phyloP scores from a whole-genome alignment of 2,329 filamentous ascomycete genomes.

The Thielaviopsis punctulata region DNA sequence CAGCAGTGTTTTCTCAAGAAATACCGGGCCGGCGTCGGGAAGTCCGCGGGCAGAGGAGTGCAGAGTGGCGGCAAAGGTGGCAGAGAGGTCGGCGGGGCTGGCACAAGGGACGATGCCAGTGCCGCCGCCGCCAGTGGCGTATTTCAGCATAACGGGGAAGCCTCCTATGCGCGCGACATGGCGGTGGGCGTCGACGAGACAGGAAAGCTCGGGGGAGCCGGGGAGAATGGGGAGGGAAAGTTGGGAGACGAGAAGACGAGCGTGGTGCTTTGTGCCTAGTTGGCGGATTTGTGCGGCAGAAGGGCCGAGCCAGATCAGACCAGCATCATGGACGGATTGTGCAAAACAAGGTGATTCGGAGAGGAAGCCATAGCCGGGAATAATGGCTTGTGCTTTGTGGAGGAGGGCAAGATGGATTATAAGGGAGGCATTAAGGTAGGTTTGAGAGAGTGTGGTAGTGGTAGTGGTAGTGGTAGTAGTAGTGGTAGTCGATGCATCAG shows the following conservation, averaged over 20 bases:
- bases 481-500: too few relatives aligned
- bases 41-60: slow-evolving; percentile 21
- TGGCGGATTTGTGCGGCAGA: slow-evolving; percentile 25
- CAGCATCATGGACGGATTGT: slow-evolving; percentile 30
- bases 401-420: slow-evolving; percentile 35
- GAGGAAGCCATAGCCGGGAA: slow-evolving; percentile 51
- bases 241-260: slow-evolving; percentile 19
- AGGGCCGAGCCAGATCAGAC: slow-evolving; percentile 43
- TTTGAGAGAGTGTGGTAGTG: too few relatives aligned
- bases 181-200: slow-evolving; percentile 12
- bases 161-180: slow-evolving; percentile 17
- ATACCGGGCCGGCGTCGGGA: slow-evolving; percentile 25
- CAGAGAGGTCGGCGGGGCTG: slow-evolving; percentile 12
- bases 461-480: too few relatives aligned
- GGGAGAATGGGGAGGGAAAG: slow-evolving; percentile 21
- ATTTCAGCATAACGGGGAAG: slow-evolving; percentile 26
- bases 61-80: neutral
- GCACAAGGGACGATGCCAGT: slow-evolving; percentile 21
- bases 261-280: slow-evolving; percentile 23
- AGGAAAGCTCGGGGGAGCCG: slow-evolving; percentile 16
- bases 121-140: slow-evolving; percentile 26
- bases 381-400: slow-evolving; percentile 36
- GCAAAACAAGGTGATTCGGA: slow-evolving; percentile 48
- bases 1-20: slow-evolving; percentile 27
- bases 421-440: slow-evolving; percentile 50